These are phyloP conservation scores for Phoenix roebelenii DNA, from an alignment of 176 grass and related monocot genomes.

Conservation along the genomic window DNA sequence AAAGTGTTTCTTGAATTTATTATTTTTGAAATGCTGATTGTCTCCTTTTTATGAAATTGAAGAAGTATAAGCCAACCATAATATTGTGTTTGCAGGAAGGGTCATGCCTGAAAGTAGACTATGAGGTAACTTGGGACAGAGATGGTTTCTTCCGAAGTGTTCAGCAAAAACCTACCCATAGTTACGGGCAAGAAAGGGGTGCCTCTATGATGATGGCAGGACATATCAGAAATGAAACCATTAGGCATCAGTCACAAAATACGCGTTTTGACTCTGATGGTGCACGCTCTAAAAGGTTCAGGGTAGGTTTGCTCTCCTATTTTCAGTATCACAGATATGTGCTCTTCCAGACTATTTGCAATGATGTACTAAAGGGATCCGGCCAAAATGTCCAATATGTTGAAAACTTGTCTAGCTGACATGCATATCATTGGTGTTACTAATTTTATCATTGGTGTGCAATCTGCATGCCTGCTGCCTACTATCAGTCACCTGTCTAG, in stretches of 20 bases:
- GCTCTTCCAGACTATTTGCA: neutral
- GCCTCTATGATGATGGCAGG: constrained; percentile 8
- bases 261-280: constrained; percentile 32
- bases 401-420: too few relatives aligned
- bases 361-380: neutral
- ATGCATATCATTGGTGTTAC: too few relatives aligned
- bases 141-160: constrained; percentile 60
- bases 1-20: too few relatives aligned
- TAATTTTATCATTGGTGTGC: too few relatives aligned
- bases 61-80: too few relatives aligned
- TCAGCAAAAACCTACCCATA: constrained; percentile 23
- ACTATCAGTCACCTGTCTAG: too few relatives aligned
- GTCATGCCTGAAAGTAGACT: constrained; percentile 80
- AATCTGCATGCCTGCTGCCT: too few relatives aligned
- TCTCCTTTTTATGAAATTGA: too few relatives aligned
- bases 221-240: constrained; percentile 31
- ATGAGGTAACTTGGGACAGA: constrained; percentile 69
- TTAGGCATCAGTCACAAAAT: constrained; percentile 7
- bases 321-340: neutral
- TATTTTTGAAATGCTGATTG: too few relatives aligned
- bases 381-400: too few relatives aligned
- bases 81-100: constrained; percentile 51
- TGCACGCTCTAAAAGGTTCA: constrained; percentile 70
- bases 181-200: constrained; percentile 35
- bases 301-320: constrained; percentile 29